phyloP scores from a whole-genome alignment of 2,329 filamentous ascomycete genomes.

The Botrytis medusae region DNA sequence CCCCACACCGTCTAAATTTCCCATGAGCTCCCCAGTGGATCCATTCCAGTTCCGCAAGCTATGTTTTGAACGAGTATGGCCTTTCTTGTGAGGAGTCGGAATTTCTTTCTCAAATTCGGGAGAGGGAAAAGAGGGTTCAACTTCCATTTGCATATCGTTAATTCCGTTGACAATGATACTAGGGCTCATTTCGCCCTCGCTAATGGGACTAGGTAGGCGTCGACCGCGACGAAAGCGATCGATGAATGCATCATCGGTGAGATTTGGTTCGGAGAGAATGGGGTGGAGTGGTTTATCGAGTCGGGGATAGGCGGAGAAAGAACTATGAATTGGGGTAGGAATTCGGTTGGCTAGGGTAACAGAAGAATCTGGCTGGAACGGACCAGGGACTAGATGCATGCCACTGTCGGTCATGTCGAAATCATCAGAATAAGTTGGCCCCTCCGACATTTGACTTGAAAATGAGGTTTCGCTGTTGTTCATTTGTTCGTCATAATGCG shows the following conservation, averaged over 20 bases:
- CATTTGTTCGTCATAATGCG: slow-evolving; percentile 26
- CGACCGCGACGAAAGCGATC: slow-evolving; percentile 34
- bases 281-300: slow-evolving; percentile 5
- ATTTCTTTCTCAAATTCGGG: slow-evolving; percentile 26
- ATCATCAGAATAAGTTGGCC: slow-evolving; percentile 35
- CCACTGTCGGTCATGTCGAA: slow-evolving; percentile 38
- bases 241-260: slow-evolving; percentile 31
- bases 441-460: slow-evolving; percentile 34
- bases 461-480: slow-evolving; percentile 27
- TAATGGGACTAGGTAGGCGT: slow-evolving; percentile 40
- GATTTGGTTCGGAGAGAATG: slow-evolving; percentile 39
- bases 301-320: slow-evolving; percentile 33
- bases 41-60: slow-evolving; percentile 39
- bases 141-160: slow-evolving; percentile 40
- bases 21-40: slow-evolving; percentile 27
- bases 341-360: slow-evolving; percentile 36
- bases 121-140: slow-evolving; percentile 30
- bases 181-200: slow-evolving; percentile 39
- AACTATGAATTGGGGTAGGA: slow-evolving; percentile 41
- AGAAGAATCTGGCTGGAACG: slow-evolving; percentile 37
- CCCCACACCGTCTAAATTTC: slow-evolving; percentile 39
- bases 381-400: slow-evolving; percentile 35
- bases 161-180: slow-evolving; percentile 36
- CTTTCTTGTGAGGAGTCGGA: slow-evolving; percentile 39
- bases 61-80: slow-evolving; percentile 38